Evolutionary conservation across 169 alveolate genomes (phyloP).

Genomic region (Eimeria tenella): DNA sequence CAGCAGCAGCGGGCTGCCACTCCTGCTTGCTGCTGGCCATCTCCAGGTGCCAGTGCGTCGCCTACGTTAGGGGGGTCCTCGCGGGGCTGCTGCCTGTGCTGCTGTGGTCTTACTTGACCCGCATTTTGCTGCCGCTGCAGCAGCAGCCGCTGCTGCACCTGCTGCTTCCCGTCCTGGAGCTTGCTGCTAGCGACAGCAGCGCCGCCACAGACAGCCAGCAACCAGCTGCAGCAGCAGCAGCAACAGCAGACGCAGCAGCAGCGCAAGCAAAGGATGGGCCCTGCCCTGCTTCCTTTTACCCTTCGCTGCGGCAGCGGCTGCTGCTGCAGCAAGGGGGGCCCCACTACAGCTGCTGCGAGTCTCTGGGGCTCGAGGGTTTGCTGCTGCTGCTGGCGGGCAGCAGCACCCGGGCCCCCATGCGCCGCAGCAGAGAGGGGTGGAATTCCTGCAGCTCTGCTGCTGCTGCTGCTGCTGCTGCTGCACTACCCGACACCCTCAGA

Average conservation of each 20-base stretch:
- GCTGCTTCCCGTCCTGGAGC: constrained; percentile 27
- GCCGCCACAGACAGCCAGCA: background rate
- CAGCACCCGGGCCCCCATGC: background rate
- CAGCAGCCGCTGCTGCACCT: constrained; percentile 48
- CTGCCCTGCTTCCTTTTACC: background rate
- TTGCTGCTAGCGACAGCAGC: too few relatives aligned
- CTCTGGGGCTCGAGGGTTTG: constrained; percentile 25
- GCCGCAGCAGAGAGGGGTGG: background rate
- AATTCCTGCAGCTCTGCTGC: background rate
- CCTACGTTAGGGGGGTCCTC: constrained; percentile 43
- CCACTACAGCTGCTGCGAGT: background rate
- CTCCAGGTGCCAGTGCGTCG: constrained; percentile 50
- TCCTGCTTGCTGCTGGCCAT: background rate
- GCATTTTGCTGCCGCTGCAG: constrained; percentile 49
- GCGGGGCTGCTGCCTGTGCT: constrained; percentile 57
- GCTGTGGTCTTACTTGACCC: constrained; percentile 59
- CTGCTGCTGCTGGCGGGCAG: constrained; percentile 26
- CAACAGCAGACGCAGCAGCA: background rate
- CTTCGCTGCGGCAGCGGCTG: constrained; percentile 13
- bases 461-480: constrained; percentile 11
- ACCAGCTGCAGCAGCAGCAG: background rate
- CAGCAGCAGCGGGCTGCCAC: background rate
- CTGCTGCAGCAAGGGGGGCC: background rate
- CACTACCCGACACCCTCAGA: constrained; percentile 9
- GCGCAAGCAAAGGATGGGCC: background rate